Base-by-base conservation (phyloP, 106 monocot genomes). In the Apostasia ramifera region DNA sequence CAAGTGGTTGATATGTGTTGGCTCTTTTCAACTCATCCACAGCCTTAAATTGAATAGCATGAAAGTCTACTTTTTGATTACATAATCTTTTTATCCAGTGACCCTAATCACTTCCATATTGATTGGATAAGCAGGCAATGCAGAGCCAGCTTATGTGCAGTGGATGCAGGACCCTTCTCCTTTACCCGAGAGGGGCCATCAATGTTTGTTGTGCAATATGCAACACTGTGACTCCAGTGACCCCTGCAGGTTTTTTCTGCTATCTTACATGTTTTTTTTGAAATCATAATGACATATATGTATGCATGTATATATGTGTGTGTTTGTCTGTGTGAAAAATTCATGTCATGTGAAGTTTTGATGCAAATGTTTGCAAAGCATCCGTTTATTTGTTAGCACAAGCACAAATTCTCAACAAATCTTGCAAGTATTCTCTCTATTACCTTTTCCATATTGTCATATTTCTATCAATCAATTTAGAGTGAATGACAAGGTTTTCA, bases 121-220 rank as follows among this genome's bases (percentile, higher is more conserved):
- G 62, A 44, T n/a, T 4, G 43, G 44, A 12, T 45, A 63, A 5
- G 14, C 62, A 63, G 62, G 62, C 43, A 63, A 88, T 88, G 88
- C 88, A 84, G 76, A 81, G 81, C 67, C 88, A 84, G 79, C 65
- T 88, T 79, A 79, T 84, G 59, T 88, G 88, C 70, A 70, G 57
- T 67, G 88, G 88, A 57, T 88, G 88, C 66, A 81, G 88, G 77
- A 84, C 55, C 56, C 8, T 79, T 61, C 88, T 88, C 65, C 79
- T 84, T 58, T 88, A 88, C 38, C 81, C 88, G 0, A 73, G 81
- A 59, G 81, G 88, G 40, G 84, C 88, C 14, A 57, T 84, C 6
- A 88, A 79, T 74, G 88, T 88, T 8, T 76, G 81, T 55, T 88
- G 88, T 81, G 81, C 84, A 79, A 64, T 88, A 79, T 88, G 88